Evolutionary conservation across 2,329 filamentous ascomycete genomes (phyloP), one percentile per base, ranked within the genome.

Genomic region (Venturia carpophila): DNA sequence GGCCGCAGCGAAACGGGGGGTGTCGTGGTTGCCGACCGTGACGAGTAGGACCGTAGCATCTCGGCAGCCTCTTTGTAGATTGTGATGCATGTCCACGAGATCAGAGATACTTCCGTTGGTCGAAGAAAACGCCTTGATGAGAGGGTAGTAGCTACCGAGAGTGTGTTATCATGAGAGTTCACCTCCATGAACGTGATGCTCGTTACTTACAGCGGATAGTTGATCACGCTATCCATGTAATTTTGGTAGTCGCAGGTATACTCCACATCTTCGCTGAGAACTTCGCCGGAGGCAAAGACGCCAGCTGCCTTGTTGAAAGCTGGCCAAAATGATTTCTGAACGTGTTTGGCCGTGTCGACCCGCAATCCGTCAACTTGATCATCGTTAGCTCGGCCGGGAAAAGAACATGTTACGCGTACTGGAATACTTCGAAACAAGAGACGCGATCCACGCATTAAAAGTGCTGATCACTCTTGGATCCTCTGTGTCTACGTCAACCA

Each of bases 401-500:
- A 6, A 2, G 15, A n/a, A 21, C 39, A n/a, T 9, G 17, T 1
- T 37, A 17, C 21, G n/a, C 52, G 19, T 21, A 58, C 52, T 37
- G 68, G 70, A 75, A 67, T 82, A 82, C 55, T 76, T 78, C 0
- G 73, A 69, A 43, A 80, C 74, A 63, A 79, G 70, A 15, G 71
- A 68, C 1, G 70, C 68, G 47, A 79, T 74, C 79, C 79, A 80
- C 27, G 74, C 66, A 37, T 75, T 70, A 69, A 79, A 74, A 64
- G 76, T 74, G n/a, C 75, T 68, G 65, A 74, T 73, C 9, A 67
- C 62, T n/a, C 27, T 62, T 42, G 47, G 58, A 64, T 77, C 72
- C 56, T 81, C 77, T 9, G 79, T 82, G 30, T 75, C 74, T 42
- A 82, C 69, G 68, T 82, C 80, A 1, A 78, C 74, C 10, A 82